Base-by-base conservation (phyloP, 2,329 filamentous ascomycete genomes). In the Aspergillus phoenicis region DNA sequence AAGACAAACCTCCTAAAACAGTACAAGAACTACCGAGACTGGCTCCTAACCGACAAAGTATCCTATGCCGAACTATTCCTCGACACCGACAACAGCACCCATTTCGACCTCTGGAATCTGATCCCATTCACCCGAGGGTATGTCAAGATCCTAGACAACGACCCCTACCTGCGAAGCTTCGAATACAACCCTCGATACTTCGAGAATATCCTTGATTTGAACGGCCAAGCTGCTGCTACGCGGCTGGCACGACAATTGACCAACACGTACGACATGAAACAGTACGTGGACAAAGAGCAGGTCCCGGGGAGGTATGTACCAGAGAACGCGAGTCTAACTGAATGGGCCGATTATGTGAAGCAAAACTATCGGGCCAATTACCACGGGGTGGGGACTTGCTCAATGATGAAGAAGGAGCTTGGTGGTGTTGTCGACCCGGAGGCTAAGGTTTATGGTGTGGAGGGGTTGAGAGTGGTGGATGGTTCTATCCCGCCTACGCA, bases 71-170 rank as follows among this genome's bases (percentile, higher is more conserved):
- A 73, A 45, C 61, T 72, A 2, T 72, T 73, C 58, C 3, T 73
- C 5, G 69, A 73, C 15, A 70, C 68, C 2, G 45, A 54, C 5
- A 66, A 65, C 3, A 56, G 63, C 1, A 68, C 71, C 5, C 66
- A 61, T 48, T 68, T 72, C 24, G 70, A 71, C 38, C 17, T 72
- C 2, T 72, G 71, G 71, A 59, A 69, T 38, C 59, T 73, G 2
- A 65, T 73, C 11, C 71, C 69, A 7, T 73, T 73, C 55, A 68
- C 71, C 1, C 68, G 71, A 1, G 69, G 70, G 1, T 71, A 53
- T 10, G 60, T 66, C 8, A 66, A 69, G 8, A 66, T 69, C 20
- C 53, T 68, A 2, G 45, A 54, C 53, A 61, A 48, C 24, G 71
- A 73, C n/a, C 70, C 71, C 8, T 72, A 71, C 52, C 64, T 72